Base-by-base conservation (phyloP, 768 basidiomycete genomes). In the Agaricus blazei region DNA sequence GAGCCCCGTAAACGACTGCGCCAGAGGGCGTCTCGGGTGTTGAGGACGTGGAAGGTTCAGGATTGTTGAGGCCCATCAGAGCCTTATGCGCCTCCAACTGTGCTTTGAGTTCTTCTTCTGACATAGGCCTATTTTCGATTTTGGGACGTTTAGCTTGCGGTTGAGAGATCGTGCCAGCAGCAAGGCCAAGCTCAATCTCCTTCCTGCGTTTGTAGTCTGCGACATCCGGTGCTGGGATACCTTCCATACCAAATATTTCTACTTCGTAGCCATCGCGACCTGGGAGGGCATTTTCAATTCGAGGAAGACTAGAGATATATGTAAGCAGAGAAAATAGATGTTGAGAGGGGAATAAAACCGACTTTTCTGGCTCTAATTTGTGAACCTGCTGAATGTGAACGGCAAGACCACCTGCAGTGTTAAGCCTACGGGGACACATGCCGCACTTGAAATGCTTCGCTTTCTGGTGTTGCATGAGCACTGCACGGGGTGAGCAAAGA, bases 191-290 rank as follows among this genome's bases (percentile, higher is more conserved):
- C 67, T 98, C 94, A 59, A 92, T 89, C 68, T 96, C 95, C 67
- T 97, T 97, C 60, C 91, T 86, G 51, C 93, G 88, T 67, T 92
- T 96, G 79, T 95, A 98, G 69, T 95, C 96, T 11, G 91, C 93
- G 19, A 96, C 82, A 69, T 96, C 95, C 34, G 93, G 90, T 3
- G 87, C 88, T 7, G 94, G 94, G 48, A 98, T 93, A 52, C 96
- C 97, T 68, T 97, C 96, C 97, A 99, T 98, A 24, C 97, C 97
- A 61, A 98, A 98, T 47, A 99, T 98, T 72, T 99, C 97, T 37
- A 99, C 88, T 67, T 98, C 96, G 63, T 98, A 98, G 1, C 95
- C 93, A 71, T 98, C 96, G 34, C 97, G 85, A 28, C 95, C 96
- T 8, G 96, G 93, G 3, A 99, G 76, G 0, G 96, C 95, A 67